Conservation (phyloP, 257 asterid genomes). For the Henckelia pumila region DNA sequence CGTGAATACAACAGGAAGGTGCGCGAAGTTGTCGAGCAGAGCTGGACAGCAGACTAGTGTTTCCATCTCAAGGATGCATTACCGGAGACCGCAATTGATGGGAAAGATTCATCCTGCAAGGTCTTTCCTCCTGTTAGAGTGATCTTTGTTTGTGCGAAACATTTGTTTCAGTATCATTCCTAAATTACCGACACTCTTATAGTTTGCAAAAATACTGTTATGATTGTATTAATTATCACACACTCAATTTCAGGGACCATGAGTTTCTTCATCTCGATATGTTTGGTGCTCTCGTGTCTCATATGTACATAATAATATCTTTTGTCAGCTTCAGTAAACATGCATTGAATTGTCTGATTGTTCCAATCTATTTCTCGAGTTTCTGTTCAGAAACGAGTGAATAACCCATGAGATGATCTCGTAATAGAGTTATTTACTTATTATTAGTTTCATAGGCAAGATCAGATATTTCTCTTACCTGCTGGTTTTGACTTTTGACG, state of each 20-base stretch:
- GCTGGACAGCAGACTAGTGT: slow-evolving; percentile 85
- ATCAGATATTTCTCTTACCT: background rate
- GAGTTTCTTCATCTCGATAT: slow-evolving; percentile 28
- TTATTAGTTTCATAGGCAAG: background rate
- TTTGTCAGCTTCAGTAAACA: slow-evolving; percentile 32
- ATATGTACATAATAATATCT: slow-evolving; percentile 43
- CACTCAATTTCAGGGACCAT: slow-evolving; percentile 33
- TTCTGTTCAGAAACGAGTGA: background rate
- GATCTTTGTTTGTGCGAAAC: slow-evolving; percentile 29
- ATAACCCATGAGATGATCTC: background rate
- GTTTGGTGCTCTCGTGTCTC: slow-evolving; percentile 27
- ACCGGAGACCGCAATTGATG: slow-evolving; percentile 21
- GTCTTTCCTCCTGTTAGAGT: slow-evolving; percentile 36
- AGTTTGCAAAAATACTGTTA: slow-evolving; percentile 31
- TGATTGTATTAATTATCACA: slow-evolving; percentile 22
- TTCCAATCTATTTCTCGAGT: background rate
- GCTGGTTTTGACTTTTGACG: background rate
- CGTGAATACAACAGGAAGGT: slow-evolving; percentile 92
- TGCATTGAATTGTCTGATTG: background rate
- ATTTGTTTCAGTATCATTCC: slow-evolving; percentile 23
- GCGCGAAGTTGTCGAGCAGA: slow-evolving; percentile 87
- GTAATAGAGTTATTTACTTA: background rate
- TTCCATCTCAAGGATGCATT: slow-evolving; percentile 8
- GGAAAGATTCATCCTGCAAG: slow-evolving; percentile 30
- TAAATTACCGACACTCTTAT: slow-evolving; percentile 26